Base-by-base conservation (phyloP, 2,329 filamentous ascomycete genomes). In the Plenodomus lindquistii region DNA sequence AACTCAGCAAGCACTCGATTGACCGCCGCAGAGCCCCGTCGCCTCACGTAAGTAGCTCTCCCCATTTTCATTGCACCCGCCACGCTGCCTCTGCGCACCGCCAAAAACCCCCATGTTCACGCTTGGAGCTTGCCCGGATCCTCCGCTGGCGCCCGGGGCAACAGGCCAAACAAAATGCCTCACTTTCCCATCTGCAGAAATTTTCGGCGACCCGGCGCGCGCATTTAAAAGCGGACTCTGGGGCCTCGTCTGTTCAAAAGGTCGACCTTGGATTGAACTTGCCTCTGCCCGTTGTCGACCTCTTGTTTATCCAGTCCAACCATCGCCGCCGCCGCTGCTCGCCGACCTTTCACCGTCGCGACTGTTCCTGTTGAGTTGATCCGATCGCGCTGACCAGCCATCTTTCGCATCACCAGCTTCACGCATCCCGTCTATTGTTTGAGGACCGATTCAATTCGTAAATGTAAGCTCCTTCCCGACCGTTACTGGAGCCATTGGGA, bases 101-200 rank as follows among this genome's bases (percentile, higher is more conserved):
- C 55, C 36, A 48, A 46, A 37, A 44, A 43, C 50, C 55, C 59
- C 57, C 50, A 52, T 56, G 42, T 50, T 46, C 53, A 55, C 58
- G 50, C 55, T 54, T 50, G 40, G 44, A 43, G 53, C 55, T 54
- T 20, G 35, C 52, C 65, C 66, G 60, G 61, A 49, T 52, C 48
- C 47, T 55, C 62, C 64, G 59, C 58, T 59, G 42, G 58, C 60
- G 60, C 58, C 66, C 63, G 58, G 54, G 54, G 50, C 52, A 31
- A 31, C 27, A 31, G 50, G 49, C 62, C 58, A 67, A 64, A 63
- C 65, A 65, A 69, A 71, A 70, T 70, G 59, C 69, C 67, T 68
- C 67, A 70, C 55, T 15, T 4, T 31, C 27, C 6, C 42, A 52
- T 44, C 41, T 57, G 63, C 62, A 67, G 63, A 66, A 63, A 57